phyloP scores from a whole-genome alignment of 2,329 filamentous ascomycete species.

The Penicillium expansum region DNA sequence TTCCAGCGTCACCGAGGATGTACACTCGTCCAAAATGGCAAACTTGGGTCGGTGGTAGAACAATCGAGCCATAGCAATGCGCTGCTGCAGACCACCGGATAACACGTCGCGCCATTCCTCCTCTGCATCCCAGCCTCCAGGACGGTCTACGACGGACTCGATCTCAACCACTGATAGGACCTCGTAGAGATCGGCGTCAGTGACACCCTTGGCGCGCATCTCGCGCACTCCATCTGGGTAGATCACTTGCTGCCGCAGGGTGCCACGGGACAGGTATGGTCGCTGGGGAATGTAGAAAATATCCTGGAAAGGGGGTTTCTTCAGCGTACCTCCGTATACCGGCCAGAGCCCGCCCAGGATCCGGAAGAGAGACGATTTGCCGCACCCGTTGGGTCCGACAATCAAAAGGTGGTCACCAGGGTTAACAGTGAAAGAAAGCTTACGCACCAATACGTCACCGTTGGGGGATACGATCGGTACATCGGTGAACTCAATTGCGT shows the following conservation, averaged over 20 bases:
- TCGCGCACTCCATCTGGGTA: constrained; percentile 87
- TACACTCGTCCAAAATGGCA: constrained; percentile 96
- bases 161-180: constrained; percentile 80
- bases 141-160: constrained; percentile 74
- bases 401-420: constrained; percentile 90
- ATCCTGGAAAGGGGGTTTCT: constrained; percentile 85
- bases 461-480: constrained; percentile 97
- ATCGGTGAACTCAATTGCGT: constrained; percentile 78
- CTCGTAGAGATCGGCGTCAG: constrained; percentile 72
- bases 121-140: constrained; percentile 85
- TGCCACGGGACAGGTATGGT: constrained; percentile 87
- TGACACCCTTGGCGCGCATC: constrained; percentile 80
- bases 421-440: constrained; percentile 80
- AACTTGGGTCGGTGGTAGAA: constrained; percentile 93
- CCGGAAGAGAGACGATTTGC: constrained; percentile 92
- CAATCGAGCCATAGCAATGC: constrained; percentile 90
- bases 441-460: constrained; percentile 83
- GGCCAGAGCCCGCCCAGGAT: constrained; percentile 97
- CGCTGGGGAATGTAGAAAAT: constrained; percentile 99
- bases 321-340: constrained; percentile 89
- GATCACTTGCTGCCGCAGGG: constrained; percentile 92
- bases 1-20: constrained; percentile 88
- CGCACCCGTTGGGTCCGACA: constrained; percentile 94
- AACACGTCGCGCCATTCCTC: constrained; percentile 96
- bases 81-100: constrained; percentile 88